Percentiles rank a stretch among this genome's conserved stretches.
Conservation (phyloP, 129 eudicot genomes). For the Gnaphalium uliginosum region DNA sequence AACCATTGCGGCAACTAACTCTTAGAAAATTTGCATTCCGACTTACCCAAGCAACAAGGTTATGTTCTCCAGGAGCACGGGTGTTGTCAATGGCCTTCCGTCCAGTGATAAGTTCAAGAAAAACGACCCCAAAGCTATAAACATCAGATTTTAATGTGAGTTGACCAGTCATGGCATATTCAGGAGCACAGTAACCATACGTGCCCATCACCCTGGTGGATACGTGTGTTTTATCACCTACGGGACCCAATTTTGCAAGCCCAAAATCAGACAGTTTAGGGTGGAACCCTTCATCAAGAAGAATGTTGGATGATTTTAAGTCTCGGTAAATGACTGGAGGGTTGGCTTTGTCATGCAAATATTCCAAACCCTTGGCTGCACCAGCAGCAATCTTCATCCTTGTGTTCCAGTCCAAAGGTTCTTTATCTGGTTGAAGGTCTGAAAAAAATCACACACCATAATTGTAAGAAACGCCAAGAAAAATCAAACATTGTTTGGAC, state of each 20-base stretch:
- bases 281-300: conserved; percentile 82
- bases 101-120: conserved; percentile 92
- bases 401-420: conserved; percentile 94
- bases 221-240: conserved; percentile 95
- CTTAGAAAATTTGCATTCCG: neutral
- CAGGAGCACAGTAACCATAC: conserved; percentile 99
- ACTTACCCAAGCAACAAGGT: conserved; percentile 95
- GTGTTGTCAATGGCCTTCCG: conserved; percentile 87
- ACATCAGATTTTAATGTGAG: conserved; percentile 94
- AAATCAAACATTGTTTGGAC: neutral
- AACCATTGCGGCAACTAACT: neutral
- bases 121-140: conserved; percentile 95
- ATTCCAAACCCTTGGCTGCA: conserved; percentile 95
- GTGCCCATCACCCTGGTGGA: conserved; percentile 98
- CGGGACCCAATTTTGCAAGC: conserved; percentile 93
- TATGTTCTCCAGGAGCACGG: conserved; percentile 86
- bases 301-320: conserved; percentile 90
- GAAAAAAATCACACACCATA: conserved; percentile 9
- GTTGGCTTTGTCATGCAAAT: conserved; percentile 92
- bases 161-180: conserved; percentile 97
- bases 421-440: conserved; percentile 81
- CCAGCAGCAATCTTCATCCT: conserved; percentile 98
- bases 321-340: conserved; percentile 96
- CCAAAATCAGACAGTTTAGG: conserved; percentile 96
- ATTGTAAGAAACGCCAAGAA: neutral